These are phyloP conservation scores for Metschnikowia henanensis DNA, from an alignment of 805 yeast genomes.

Conservation along the genomic window DNA sequence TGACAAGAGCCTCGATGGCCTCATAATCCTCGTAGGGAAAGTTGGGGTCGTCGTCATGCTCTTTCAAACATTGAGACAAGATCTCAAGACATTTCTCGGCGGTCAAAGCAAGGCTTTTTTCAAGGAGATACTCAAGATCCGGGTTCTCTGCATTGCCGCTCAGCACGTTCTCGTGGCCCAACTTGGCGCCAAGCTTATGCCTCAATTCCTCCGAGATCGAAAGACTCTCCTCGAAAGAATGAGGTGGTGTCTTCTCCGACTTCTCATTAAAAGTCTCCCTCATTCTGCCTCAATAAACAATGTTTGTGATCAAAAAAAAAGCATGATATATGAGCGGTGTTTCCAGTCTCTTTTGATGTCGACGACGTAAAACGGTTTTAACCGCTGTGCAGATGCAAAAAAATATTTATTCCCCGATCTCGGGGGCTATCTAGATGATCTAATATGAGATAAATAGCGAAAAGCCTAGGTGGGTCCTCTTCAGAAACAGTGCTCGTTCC, in stretches of 20 bases:
- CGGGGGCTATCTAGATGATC: background rate
- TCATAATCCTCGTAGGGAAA: slow-evolving; percentile 1
- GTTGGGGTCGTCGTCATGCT: slow-evolving; percentile 5
- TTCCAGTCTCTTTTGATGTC: too few relatives aligned
- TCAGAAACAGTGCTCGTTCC: too few relatives aligned
- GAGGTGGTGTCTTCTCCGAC: background rate
- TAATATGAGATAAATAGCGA: background rate
- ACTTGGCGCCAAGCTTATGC: slow-evolving; percentile 7
- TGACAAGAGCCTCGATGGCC: background rate
- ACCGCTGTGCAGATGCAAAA: background rate
- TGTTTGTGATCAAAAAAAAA: too few relatives aligned
- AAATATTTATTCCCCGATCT: background rate
- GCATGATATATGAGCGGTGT: too few relatives aligned
- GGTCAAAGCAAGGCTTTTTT: background rate
- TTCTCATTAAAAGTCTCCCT: background rate
- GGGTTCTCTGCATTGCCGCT: slow-evolving; percentile 1
- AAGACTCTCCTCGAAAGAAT: background rate
- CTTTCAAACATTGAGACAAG: background rate
- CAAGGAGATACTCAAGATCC: slow-evolving; percentile 10
- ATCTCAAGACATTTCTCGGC: background rate
- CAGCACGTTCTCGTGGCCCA: slow-evolving; percentile 10
- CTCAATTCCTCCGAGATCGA: slow-evolving; percentile 5
- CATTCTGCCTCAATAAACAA: background rate
- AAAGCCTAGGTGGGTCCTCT: too few relatives aligned
- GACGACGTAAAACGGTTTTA: background rate